Percentiles rank a stretch among this genome's conserved stretches.
phyloP scores from a whole-genome alignment of 108 stramenopile genomes.

The Tribonema minus region DNA sequence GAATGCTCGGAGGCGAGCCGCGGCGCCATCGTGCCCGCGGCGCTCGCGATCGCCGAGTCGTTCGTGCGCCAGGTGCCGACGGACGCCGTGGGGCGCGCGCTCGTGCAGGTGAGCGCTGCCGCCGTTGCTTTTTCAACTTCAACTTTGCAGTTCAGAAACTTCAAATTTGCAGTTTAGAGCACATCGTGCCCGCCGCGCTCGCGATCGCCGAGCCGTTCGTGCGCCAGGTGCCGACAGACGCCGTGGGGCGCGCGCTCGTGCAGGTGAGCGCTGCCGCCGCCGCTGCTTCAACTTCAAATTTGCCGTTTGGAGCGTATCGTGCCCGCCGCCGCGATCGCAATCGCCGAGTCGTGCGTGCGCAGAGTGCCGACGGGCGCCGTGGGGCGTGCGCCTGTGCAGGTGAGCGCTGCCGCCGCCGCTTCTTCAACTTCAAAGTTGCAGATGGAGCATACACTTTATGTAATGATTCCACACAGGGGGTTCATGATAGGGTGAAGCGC shows the following conservation, averaged over 20 bases:
- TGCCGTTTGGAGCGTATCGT: too few relatives aligned
- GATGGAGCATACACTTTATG: too few relatives aligned
- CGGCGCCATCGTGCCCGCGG: slow-evolving; percentile 32
- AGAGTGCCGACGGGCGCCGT: slow-evolving; percentile 2
- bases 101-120: not conserved
- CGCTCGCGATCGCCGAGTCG: slow-evolving; percentile 33
- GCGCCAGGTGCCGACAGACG: slow-evolving; percentile 21
- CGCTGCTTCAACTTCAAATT: too few relatives aligned
- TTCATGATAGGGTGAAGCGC: slow-evolving; percentile 11
- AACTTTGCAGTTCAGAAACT: too few relatives aligned
- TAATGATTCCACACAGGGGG: slow-evolving; percentile 20
- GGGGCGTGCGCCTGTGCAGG: not conserved
- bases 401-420: too few relatives aligned
- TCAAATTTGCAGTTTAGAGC: slow-evolving; percentile 26
- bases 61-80: slow-evolving; percentile 34
- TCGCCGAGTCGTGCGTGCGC: slow-evolving; percentile 34
- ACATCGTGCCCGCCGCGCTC: slow-evolving; percentile 34
- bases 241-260: not conserved
- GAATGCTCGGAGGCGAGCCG: slow-evolving; percentile 34
- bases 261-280: too few relatives aligned
- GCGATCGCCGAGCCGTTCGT: slow-evolving; percentile 35
- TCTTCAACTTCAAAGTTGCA: too few relatives aligned
- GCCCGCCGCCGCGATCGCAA: slow-evolving; percentile 28
- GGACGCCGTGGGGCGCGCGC: not conserved
- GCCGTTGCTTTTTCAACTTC: too few relatives aligned